phyloP scores from a whole-genome alignment of 2,329 filamentous ascomycete genomes.

The Xylaria sp. region DNA sequence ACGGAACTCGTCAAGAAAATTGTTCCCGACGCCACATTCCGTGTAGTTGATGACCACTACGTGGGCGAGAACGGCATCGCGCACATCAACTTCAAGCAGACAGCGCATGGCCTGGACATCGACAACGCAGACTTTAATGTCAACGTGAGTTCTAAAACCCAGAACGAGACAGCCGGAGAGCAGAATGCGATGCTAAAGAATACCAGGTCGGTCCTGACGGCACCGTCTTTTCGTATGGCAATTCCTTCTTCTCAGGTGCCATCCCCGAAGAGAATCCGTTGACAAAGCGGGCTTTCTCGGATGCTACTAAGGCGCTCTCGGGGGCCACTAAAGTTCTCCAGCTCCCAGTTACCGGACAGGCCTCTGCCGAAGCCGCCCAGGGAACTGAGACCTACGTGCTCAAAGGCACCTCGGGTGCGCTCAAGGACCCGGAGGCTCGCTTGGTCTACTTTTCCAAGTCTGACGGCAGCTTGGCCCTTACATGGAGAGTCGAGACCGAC shows the following conservation, averaged over 20 bases:
- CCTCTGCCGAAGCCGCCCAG: slow-evolving; percentile 43
- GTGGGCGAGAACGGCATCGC: slow-evolving; percentile 57
- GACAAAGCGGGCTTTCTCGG: slow-evolving; percentile 45
- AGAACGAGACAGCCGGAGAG: not conserved
- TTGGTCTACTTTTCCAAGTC: slow-evolving; percentile 57
- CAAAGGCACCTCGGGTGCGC: slow-evolving; percentile 51
- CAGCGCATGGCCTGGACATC: slow-evolving; percentile 58
- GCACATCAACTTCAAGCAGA: slow-evolving; percentile 64
- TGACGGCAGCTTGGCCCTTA: slow-evolving; percentile 50
- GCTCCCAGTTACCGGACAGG: slow-evolving; percentile 45
- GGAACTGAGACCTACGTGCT: slow-evolving; percentile 47
- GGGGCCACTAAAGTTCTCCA: slow-evolving; percentile 43
- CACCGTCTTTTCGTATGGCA: slow-evolving; percentile 60
- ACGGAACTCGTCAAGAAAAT: slow-evolving; percentile 46
- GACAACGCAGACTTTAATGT: slow-evolving; percentile 65
- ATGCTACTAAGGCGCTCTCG: slow-evolving; percentile 47
- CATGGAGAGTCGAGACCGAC: slow-evolving; percentile 64
- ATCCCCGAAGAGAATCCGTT: slow-evolving; percentile 45
- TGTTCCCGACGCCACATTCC: slow-evolving; percentile 47
- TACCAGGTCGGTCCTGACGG: slow-evolving; percentile 53
- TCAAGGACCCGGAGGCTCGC: slow-evolving; percentile 56
- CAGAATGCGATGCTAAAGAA: slow-evolving; percentile 14
- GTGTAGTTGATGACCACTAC: slow-evolving; percentile 56
- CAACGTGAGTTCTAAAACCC: slow-evolving; percentile 49
- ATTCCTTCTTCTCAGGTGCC: slow-evolving; percentile 48